These are phyloP conservation scores for Leishmania martiniquensis DNA, from an alignment of 208 protist genomes.

Conservation along the genomic window DNA sequence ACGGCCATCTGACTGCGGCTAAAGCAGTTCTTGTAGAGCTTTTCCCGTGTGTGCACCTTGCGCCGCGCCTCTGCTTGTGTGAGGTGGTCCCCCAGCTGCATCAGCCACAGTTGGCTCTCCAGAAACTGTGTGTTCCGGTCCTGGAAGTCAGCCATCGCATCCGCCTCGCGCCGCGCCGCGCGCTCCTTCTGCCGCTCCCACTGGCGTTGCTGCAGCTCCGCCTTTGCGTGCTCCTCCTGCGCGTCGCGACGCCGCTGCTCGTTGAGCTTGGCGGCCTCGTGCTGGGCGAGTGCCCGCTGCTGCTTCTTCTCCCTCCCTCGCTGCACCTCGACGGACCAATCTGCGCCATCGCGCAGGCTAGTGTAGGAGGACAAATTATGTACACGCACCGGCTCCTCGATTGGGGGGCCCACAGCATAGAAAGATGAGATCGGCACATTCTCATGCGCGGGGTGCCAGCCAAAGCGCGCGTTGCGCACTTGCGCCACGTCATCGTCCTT, in stretches of 20 bases:
- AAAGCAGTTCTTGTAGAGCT: constrained; percentile 14
- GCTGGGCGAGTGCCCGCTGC: constrained; percentile 16
- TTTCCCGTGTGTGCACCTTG: constrained; percentile 13
- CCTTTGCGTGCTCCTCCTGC: constrained; percentile 17
- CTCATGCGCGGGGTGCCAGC: constrained; percentile 1
- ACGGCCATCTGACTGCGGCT: background rate
- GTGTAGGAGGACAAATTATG: constrained; percentile 25
- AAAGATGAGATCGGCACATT: constrained; percentile 7
- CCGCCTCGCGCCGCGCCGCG: constrained; percentile 6
- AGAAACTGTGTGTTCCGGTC: constrained; percentile 25
- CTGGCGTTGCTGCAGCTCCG: constrained; percentile 14
- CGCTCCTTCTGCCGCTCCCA: constrained; percentile 25
- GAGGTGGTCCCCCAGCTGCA: constrained; percentile 14
- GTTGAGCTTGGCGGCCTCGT: constrained; percentile 27
- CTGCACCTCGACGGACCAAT: constrained; percentile 26
- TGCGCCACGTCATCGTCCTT: background rate
- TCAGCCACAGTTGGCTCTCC: constrained; percentile 24
- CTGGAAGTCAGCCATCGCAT: constrained; percentile 20
- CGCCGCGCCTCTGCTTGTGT: constrained; percentile 11
- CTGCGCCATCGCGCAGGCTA: constrained; percentile 28
- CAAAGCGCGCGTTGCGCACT: background rate
- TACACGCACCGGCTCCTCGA: constrained; percentile 11
- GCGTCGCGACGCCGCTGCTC: constrained; percentile 23
- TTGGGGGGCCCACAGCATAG: background rate
- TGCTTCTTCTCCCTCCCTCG: constrained; percentile 25